These are phyloP conservation scores for Alternaria brassicae DNA, from an alignment of 2,329 filamentous ascomycete genomes.

Conservation along the genomic window DNA sequence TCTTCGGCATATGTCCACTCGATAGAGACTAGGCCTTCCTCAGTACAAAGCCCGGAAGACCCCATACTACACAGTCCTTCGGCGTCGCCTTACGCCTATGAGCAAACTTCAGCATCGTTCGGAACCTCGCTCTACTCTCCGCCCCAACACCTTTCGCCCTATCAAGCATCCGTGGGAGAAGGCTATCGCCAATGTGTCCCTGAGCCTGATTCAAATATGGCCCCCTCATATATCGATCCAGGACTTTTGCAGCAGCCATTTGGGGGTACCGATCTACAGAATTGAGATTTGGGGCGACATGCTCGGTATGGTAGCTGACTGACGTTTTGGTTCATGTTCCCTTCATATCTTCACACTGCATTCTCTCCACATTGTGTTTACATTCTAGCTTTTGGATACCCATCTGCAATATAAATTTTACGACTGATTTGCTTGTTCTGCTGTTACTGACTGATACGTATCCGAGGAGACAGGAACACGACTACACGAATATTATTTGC, in stretches of 20 bases:
- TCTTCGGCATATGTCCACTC: conserved; percentile 3
- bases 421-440: too few relatives aligned
- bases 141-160: neutral
- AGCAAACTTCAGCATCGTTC: neutral
- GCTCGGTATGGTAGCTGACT: neutral
- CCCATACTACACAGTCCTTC: neutral
- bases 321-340: too few relatives aligned
- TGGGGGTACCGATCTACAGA: neutral
- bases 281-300: neutral
- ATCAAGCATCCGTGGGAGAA: neutral
- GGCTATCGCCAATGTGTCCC: neutral
- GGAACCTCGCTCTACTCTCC: neutral
- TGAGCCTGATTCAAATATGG: neutral
- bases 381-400: neutral
- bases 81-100: neutral
- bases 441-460: too few relatives aligned
- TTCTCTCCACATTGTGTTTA: neutral
- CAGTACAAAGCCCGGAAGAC: neutral
- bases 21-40: neutral
- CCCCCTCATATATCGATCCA: neutral
- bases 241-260: neutral
- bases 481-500: too few relatives aligned
- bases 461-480: too few relatives aligned
- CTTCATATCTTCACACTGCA: neutral
- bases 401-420: too few relatives aligned